A percentile compares a stretch with the other conserved stretches of the same genome.
These are phyloP conservation scores for Galium porrigens DNA, from an alignment of 305 asterid genomes.

Conservation along the genomic window DNA sequence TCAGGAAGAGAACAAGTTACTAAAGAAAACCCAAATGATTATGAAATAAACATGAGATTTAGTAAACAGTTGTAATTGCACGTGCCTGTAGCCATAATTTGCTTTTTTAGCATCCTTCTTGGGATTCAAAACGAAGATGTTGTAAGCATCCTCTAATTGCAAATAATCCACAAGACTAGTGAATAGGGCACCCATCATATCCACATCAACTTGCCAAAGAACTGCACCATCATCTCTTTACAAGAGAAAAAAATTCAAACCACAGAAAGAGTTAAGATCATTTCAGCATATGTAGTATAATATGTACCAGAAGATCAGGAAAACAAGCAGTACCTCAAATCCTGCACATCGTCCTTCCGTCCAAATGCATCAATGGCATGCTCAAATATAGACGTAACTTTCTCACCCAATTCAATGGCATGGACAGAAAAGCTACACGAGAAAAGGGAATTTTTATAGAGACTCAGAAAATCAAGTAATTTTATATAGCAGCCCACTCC, in stretches of 20 bases:
- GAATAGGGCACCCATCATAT: constrained; percentile 66
- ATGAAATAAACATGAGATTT: not conserved
- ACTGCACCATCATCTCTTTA: constrained; percentile 48
- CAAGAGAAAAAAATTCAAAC: constrained; percentile 17
- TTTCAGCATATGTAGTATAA: not conserved
- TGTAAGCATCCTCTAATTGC: constrained; percentile 72
- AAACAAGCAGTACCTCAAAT: constrained; percentile 33
- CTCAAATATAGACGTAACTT: constrained; percentile 71
- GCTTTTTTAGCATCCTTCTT: constrained; percentile 52
- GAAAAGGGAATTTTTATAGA: constrained; percentile 17
- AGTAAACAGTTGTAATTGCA: constrained; percentile 10
- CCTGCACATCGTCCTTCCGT: constrained; percentile 52
- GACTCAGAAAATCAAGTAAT: constrained; percentile 1
- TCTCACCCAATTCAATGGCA: constrained; percentile 90
- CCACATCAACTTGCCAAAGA: constrained; percentile 92
- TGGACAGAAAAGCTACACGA: constrained; percentile 78
- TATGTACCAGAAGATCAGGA: constrained; percentile 1
- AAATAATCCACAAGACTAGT: constrained; percentile 85
- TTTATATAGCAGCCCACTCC: constrained; percentile 3
- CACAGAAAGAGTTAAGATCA: constrained; percentile 8
- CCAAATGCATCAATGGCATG: constrained; percentile 75
- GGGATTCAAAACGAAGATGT: constrained; percentile 75
- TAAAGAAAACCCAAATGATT: not conserved
- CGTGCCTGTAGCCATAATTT: constrained; percentile 81
- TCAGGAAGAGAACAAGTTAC: not conserved